These are phyloP conservation scores for Calonectria montana DNA, from an alignment of 2,329 filamentous ascomycete species.

Conservation along the genomic window DNA sequence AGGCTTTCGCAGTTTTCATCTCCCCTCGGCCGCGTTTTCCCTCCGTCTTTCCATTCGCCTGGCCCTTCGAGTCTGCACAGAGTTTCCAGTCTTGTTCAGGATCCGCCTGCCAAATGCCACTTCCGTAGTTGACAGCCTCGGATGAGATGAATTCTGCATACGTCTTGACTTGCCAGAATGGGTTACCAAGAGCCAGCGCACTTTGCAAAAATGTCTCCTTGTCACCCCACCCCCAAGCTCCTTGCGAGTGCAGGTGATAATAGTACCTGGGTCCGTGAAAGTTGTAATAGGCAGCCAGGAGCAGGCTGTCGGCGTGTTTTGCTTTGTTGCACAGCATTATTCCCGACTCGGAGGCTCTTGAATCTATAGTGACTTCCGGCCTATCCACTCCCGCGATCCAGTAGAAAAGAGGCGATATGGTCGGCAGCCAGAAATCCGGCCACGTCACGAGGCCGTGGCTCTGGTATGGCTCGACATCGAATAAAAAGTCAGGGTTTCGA, in stretches of 20 bases:
- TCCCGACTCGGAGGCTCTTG: conserved; percentile 35
- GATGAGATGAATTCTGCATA: conserved; percentile 21
- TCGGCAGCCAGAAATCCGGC: conserved; percentile 42
- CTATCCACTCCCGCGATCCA: conserved; percentile 26
- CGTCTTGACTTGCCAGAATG: conserved; percentile 34
- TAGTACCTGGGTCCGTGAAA: conserved; percentile 37
- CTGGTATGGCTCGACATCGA: conserved; percentile 32
- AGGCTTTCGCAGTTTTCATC: conserved; percentile 21
- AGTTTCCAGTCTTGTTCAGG: conserved; percentile 36
- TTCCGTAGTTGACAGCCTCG: conserved; percentile 33
- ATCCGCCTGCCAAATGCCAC: conserved; percentile 41
- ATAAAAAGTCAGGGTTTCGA: conserved; percentile 29
- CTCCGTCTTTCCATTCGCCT: background rate
- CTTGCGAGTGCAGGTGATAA: conserved; percentile 40
- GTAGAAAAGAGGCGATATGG: conserved; percentile 38
- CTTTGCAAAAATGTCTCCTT: conserved; percentile 40
- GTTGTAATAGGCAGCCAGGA: conserved; percentile 39
- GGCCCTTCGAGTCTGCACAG: background rate
- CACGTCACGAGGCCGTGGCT: conserved; percentile 34
- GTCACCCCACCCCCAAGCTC: conserved; percentile 38
- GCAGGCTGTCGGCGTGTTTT: conserved; percentile 32
- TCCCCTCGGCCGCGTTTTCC: background rate
- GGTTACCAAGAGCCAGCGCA: conserved; percentile 30
- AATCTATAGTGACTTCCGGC: conserved; percentile 32
- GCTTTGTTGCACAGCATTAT: conserved; percentile 37